Conservation (phyloP, 495 filamentous ascomycete genomes). For the Daldinia caldariorum region DNA sequence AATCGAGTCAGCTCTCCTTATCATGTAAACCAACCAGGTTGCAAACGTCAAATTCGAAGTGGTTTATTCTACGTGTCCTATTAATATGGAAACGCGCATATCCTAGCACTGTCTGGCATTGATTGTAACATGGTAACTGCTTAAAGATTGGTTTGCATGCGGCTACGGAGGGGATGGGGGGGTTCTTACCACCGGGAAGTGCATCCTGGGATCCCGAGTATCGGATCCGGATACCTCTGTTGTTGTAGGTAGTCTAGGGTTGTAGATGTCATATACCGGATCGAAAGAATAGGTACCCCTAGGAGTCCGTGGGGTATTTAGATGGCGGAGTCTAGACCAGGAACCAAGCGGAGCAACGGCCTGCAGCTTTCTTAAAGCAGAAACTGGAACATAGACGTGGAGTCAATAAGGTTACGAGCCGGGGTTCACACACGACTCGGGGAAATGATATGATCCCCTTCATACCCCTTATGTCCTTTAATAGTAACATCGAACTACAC, state of each 20-base stretch:
- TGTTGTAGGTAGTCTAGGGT: neutral
- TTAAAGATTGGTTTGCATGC: neutral
- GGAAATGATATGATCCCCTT: neutral
- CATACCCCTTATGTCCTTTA: neutral
- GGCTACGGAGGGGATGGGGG: neutral
- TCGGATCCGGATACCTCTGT: conserved; percentile 9
- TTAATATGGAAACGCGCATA: neutral
- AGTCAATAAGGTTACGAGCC: neutral
- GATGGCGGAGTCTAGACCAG: conserved; percentile 14
- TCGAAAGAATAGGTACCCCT: neutral
- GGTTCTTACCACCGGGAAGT: neutral
- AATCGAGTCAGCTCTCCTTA: neutral
- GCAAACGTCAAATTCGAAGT: neutral
- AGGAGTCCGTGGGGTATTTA: neutral
- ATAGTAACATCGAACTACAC: neutral
- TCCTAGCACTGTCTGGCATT: neutral
- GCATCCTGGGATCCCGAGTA: neutral
- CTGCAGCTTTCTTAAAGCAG: conserved; percentile 32
- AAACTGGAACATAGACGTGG: neutral
- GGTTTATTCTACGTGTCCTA: neutral
- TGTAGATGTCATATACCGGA: conserved; percentile 12
- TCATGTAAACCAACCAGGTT: neutral
- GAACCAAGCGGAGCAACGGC: neutral
- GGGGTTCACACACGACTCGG: conserved; percentile 9
- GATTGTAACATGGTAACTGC: neutral